Base-by-base conservation (phyloP, 1,139 yeast genomes). In the Debaryomyces singareniensis region DNA sequence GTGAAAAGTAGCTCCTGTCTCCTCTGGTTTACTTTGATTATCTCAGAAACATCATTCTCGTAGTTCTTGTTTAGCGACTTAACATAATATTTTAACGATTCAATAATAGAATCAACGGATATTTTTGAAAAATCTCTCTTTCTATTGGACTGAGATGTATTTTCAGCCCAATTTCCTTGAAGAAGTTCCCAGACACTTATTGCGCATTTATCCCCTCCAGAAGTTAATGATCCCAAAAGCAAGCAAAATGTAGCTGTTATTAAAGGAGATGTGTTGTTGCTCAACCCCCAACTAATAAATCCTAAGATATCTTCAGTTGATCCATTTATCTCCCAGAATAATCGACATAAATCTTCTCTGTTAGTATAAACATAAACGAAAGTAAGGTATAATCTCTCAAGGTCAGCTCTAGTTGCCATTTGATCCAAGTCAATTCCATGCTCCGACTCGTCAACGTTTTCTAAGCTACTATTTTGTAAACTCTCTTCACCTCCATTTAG, bases 271-370 rank as follows among this genome's bases (percentile, higher is more conserved):
- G 71, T 62, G 38, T 82, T 86, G 45, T 89, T 82, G 34, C 78
- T 76, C 4, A 93, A 69, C 0, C 94, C 94, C 97, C 97, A 89
- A 27, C 73, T 73, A 29, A 89, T 63, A 43, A 91, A 89, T 0
- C 96, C 96, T 44, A 75, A 69, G 9, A 63, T 43, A 30, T 65
- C 69, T 32, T 41, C 45, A 9, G 48, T 43, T 3, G 38, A 35
- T 29, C 72, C 78, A 13, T 78, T 71, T 35, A 82, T 85, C 2
- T 62, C 57, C 95, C 96, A 87, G 42, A 85, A 82, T n/a, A 61
- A 55, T 1, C 64, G 45, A 15, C 85, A 71, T 11, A 78, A 58
- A 3, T 70, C 69, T 1, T 79, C 73, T 37, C 95, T 67, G 20
- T 71, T 68, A 25, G 69, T 61, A 49, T 80, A 87, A 4, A 85